Evolutionary conservation across 768 basidiomycete genomes (phyloP).

Genomic region (Tricholoma sp.): DNA sequence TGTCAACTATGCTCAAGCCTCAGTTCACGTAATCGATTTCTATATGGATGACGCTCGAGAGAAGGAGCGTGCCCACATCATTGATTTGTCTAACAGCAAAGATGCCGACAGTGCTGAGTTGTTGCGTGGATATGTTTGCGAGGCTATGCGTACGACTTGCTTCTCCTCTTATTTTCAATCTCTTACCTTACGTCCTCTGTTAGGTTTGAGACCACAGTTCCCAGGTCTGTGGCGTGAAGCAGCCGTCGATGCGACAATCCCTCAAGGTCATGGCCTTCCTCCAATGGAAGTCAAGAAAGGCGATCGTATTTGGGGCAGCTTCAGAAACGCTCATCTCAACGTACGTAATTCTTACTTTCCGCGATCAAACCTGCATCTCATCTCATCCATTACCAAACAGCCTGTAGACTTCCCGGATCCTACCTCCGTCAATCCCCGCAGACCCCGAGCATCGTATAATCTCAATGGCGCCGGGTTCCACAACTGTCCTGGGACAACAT

Average conservation of each 20-base stretch:
- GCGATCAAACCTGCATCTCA: conserved; percentile 2
- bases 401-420: conserved; percentile 42
- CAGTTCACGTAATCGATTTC: conserved; percentile 46
- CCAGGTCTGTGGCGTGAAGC: conserved; percentile 35
- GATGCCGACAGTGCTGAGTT: conserved; percentile 29
- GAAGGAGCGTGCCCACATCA: conserved; percentile 33
- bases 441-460: conserved; percentile 24
- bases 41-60: conserved; percentile 41
- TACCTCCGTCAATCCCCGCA: conserved; percentile 30
- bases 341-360: conserved; percentile 11
- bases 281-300: conserved; percentile 33
- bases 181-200: not conserved
- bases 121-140: conserved; percentile 43
- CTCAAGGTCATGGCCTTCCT: conserved; percentile 29
- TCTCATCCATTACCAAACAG: conserved; percentile 14
- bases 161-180: not conserved
- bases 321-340: conserved; percentile 40
- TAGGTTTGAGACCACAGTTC: conserved; percentile 36
- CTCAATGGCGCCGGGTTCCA: conserved; percentile 36
- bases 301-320: conserved; percentile 35
- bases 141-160: conserved; percentile 43
- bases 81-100: conserved; percentile 27
- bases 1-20: conserved; percentile 42
- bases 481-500: conserved; percentile 30
- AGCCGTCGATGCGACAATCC: conserved; percentile 25